Evolutionary conservation across 345 rosid species (phyloP), one percentile per base, ranked within the genome.

Genomic region (Citrus australasica): DNA sequence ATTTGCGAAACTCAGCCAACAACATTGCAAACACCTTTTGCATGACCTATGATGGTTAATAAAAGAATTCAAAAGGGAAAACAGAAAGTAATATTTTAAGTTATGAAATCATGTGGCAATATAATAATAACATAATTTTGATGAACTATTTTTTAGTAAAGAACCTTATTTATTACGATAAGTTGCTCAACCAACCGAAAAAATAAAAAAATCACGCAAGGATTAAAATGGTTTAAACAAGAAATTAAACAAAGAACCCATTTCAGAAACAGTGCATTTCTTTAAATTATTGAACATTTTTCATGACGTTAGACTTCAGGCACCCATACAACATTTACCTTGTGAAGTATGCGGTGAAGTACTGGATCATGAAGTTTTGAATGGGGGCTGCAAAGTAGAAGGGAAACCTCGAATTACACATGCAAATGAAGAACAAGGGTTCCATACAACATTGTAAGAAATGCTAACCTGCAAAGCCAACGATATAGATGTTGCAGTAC

Each of bases 351-450:
- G 80, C 90, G 92, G 69, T 93, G 96, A 84, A 93, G 95, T 71
- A 94, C 95, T 73, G 98, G 97, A 73, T 95, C 99, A 88, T 93
- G 97, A 84, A 95, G 99, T 82, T 92, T 95, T 67, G 99, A 95
- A 77, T 85, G 87, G 63, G 98, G 98, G 85, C 99, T 95, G 88
- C 78, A 76, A 82, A 53, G 85, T 73, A 27, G 76, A 71, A 71
- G 46, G 38, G 59, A 67, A 74, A 76, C 19, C 42, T 79, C 65
- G 76, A 66, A 86, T 72, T 55, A 81, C 63, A 75, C n/a, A 46
- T 77, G 72, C 79, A 79, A 80, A 74, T 76, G 80, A 81, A 67
- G 62, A 73, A 76, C 33, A 75, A 68, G 22, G 76, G 68, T 10
- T n/a, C 74, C 13, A 42, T 7, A 6, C 32, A 32, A 69, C 40